Conservation (phyloP, 2,329 filamentous ascomycete genomes). For the Xylariaceae sp. region DNA sequence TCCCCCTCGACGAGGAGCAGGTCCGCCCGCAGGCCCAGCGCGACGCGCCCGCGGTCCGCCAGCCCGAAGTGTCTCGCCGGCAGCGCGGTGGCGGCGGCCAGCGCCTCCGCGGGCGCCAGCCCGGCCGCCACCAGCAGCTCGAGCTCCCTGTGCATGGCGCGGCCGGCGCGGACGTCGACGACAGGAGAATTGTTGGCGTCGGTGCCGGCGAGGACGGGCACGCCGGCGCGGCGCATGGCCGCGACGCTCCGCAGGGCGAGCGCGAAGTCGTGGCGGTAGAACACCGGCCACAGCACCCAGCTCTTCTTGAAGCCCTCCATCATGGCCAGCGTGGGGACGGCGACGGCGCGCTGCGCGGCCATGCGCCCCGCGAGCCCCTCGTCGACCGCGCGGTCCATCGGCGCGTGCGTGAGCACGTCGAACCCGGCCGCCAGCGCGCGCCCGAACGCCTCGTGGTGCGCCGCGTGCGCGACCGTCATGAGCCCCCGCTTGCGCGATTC, state of each 20-base stretch:
- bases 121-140: conserved; percentile 21
- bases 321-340: conserved; percentile 38
- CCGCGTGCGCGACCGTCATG: conserved; percentile 37
- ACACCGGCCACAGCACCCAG: conserved; percentile 31
- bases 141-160: conserved; percentile 22
- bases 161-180: conserved; percentile 15
- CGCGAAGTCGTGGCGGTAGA: conserved; percentile 29
- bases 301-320: conserved; percentile 30
- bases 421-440: conserved; percentile 37
- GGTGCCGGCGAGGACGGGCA: conserved; percentile 22
- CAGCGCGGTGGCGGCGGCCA: conserved; percentile 15
- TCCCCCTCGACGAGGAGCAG: conserved; percentile 17
- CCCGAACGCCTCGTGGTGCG: conserved; percentile 33
- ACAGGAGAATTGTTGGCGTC: conserved; percentile 13
- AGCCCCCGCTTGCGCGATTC: conserved; percentile 34
- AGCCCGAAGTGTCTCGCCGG: conserved; percentile 18
- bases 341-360: conserved; percentile 28
- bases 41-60: conserved; percentile 15
- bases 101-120: conserved; percentile 8
- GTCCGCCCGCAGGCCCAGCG: conserved; percentile 19
- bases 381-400: conserved; percentile 37
- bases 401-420: conserved; percentile 39
- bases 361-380: conserved; percentile 26
- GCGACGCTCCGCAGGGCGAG: conserved; percentile 34
- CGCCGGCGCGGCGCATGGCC: conserved; percentile 23